A percentile compares a stretch with the other conserved stretches of the same genome.
Conservation (phyloP, 1,284 basidiomycete species). For the Crepidotus sp. region DNA sequence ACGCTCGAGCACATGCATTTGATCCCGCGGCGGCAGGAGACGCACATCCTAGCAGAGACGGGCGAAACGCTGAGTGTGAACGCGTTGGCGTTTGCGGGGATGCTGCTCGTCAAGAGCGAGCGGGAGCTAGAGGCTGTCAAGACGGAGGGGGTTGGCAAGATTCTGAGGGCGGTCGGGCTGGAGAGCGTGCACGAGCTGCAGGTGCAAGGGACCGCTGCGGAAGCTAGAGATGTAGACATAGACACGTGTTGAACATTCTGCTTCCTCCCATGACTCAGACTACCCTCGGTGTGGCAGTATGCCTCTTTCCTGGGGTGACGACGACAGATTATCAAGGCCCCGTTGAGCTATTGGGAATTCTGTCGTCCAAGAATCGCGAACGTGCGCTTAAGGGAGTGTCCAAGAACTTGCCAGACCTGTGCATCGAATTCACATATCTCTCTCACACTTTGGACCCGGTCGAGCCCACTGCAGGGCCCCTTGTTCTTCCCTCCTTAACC, state of each 20-base stretch:
- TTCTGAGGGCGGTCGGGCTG: conserved; percentile 53
- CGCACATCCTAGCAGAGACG: conserved; percentile 39
- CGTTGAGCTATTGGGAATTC: conserved; percentile 24
- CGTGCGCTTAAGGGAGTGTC: conserved; percentile 7
- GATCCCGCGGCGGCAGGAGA: conserved; percentile 63
- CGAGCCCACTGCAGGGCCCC: conserved; percentile 15
- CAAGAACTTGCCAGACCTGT: conserved; percentile 14
- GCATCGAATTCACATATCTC: conserved; percentile 20
- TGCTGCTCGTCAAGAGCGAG: conserved; percentile 76
- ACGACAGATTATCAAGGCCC: conserved; percentile 27
- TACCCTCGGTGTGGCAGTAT: conserved; percentile 22
- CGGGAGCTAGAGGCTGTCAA: conserved; percentile 61
- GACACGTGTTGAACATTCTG: conserved; percentile 4
- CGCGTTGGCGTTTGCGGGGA: conserved; percentile 79
- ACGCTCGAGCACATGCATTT: conserved; percentile 78
- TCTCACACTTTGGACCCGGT: conserved; percentile 19
- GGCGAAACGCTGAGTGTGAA: conserved; percentile 63
- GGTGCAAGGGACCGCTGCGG: conserved; percentile 23
- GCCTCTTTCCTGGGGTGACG: conserved; percentile 23
- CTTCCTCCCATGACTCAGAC: conserved; percentile 14
- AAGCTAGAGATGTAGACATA: conserved; percentile 12
- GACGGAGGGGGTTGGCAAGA: conserved; percentile 48
- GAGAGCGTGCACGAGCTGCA: conserved; percentile 57
- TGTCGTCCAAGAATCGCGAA: conserved; percentile 21
- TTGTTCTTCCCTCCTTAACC: conserved; percentile 12